Evolutionary conservation across 2,329 filamentous ascomycete species (phyloP).

Genomic region (Xylariomycetidae sp.): DNA sequence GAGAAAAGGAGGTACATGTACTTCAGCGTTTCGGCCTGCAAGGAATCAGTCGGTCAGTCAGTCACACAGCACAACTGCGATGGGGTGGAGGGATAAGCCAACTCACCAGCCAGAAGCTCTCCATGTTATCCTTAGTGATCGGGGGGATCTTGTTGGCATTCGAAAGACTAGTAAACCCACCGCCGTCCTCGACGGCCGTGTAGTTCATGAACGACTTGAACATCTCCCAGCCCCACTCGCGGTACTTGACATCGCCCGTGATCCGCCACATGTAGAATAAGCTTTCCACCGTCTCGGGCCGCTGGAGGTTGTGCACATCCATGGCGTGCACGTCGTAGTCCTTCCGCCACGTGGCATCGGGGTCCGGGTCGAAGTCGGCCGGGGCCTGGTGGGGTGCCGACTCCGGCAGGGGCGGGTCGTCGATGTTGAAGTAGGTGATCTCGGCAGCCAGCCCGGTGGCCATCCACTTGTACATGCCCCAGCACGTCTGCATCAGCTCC

Average conservation of each 20-base stretch:
- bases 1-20: slow-evolving; percentile 97
- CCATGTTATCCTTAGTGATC: slow-evolving; percentile 80
- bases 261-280: slow-evolving; percentile 99
- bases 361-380: slow-evolving; percentile 42
- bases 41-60: too few relatives aligned
- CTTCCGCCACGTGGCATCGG: slow-evolving; percentile 60
- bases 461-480: slow-evolving; percentile 92
- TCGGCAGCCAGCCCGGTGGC: slow-evolving; percentile 88
- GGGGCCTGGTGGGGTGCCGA: slow-evolving; percentile 47
- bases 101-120: slow-evolving; percentile 93
- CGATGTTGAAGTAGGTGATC: slow-evolving; percentile 84
- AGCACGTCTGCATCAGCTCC: slow-evolving; percentile 94
- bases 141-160: slow-evolving; percentile 71
- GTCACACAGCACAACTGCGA: slow-evolving; percentile 3
- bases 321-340: slow-evolving; percentile 75
- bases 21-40: slow-evolving; percentile 87
- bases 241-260: slow-evolving; percentile 81
- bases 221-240: slow-evolving; percentile 98
- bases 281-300: slow-evolving; percentile 93
- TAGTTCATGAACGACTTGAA: slow-evolving; percentile 87
- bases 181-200: slow-evolving; percentile 69
- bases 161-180: slow-evolving; percentile 75
- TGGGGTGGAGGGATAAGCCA: not conserved
- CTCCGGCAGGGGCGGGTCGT: slow-evolving; percentile 59
- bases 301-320: slow-evolving; percentile 90